These are phyloP conservation scores for Leucogyrophana mollusca DNA, from an alignment of 768 basidiomycete genomes.

Conservation along the genomic window DNA sequence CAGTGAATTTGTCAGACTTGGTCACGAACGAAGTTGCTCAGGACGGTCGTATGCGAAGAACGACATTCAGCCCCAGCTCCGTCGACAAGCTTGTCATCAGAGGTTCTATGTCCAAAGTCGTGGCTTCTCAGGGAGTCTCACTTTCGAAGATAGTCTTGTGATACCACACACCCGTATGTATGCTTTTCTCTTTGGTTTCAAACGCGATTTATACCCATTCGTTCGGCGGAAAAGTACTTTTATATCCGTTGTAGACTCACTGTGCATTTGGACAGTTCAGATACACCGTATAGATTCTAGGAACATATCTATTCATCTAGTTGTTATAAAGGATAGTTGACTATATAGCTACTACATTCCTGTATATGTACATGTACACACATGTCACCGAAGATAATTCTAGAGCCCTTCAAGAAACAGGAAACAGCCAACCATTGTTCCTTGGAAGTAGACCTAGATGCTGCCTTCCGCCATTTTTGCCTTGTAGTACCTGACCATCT, in stretches of 20 bases:
- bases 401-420: neutral
- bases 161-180: neutral
- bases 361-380: conserved; percentile 9
- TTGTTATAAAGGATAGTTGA: neutral
- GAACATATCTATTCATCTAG: conserved; percentile 10
- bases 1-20: conserved; percentile 37
- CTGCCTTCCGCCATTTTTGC: conserved; percentile 85
- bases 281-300: conserved; percentile 1
- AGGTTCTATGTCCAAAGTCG: conserved; percentile 54
- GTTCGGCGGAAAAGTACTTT: conserved; percentile 13
- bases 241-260: conserved; percentile 9
- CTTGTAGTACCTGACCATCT: conserved; percentile 94
- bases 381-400: neutral
- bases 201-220: neutral
- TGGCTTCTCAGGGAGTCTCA: conserved; percentile 19
- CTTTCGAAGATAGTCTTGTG: conserved; percentile 14
- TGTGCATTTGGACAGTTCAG: neutral
- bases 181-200: neutral
- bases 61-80: conserved; percentile 32
- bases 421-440: neutral
- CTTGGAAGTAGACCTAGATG: conserved; percentile 39
- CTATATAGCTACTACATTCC: conserved; percentile 14
- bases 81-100: conserved; percentile 53
- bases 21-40: conserved; percentile 35
- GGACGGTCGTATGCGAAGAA: conserved; percentile 40